phyloP scores from a whole-genome alignment of 2,329 filamentous ascomycete species.

The Phaeosphaeria sp. region DNA sequence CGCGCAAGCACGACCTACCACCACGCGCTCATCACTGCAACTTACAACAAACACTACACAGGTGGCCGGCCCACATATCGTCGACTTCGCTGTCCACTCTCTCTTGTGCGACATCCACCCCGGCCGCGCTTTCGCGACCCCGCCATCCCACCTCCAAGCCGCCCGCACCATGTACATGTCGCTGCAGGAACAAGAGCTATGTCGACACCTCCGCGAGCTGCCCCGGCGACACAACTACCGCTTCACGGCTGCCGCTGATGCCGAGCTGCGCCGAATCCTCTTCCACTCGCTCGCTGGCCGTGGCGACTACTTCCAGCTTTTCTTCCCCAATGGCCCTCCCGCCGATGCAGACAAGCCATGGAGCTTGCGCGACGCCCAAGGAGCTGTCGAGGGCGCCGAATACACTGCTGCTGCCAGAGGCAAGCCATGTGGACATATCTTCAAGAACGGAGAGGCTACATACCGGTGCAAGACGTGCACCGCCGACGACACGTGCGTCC shows the following conservation, averaged over 20 bases:
- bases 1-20: neutral
- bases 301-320: conserved; percentile 74
- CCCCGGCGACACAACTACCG: conserved; percentile 76
- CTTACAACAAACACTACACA: neutral
- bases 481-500: conserved; percentile 91
- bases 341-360: conserved; percentile 63
- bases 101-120: neutral
- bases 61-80: conserved; percentile 25
- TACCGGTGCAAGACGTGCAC: conserved; percentile 96
- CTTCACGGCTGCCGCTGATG: conserved; percentile 74
- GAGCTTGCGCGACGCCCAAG: conserved; percentile 86
- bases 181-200: conserved; percentile 78
- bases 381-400: conserved; percentile 90
- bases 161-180: conserved; percentile 53
- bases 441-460: conserved; percentile 90
- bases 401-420: conserved; percentile 91
- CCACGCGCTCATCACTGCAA: neutral
- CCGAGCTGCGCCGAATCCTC: conserved; percentile 76
- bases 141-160: conserved; percentile 18
- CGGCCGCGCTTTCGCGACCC: conserved; percentile 3
- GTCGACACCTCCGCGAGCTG: conserved; percentile 79
- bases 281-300: conserved; percentile 87
- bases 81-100: neutral
- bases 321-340: conserved; percentile 81
- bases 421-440: conserved; percentile 96